A percentile compares a stretch with the other conserved stretches of the same genome.
These are phyloP conservation scores for Xylariales sp. DNA, from an alignment of 2,329 filamentous ascomycete genomes.

Conservation along the genomic window DNA sequence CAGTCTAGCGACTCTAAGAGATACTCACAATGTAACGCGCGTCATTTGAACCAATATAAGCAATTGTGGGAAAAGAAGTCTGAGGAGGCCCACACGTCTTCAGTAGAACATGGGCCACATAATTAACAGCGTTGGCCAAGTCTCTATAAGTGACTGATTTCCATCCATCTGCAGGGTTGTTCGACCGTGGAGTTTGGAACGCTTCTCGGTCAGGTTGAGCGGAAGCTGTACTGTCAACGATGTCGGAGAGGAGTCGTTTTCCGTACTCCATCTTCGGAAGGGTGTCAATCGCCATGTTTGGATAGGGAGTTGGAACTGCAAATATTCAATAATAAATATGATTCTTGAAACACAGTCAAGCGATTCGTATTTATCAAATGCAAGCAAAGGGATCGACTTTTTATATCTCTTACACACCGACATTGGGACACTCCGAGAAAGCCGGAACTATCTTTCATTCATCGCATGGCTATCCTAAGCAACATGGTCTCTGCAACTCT, in stretches of 20 bases:
- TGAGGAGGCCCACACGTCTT: conserved; percentile 19
- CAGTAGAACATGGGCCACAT: conserved; percentile 28
- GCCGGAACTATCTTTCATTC: too few relatives aligned
- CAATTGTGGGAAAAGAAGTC: conserved; percentile 30
- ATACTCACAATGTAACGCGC: conserved; percentile 16
- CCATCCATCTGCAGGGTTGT: conserved; percentile 34
- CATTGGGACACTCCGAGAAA: too few relatives aligned
- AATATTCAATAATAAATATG: too few relatives aligned
- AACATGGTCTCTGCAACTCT: too few relatives aligned
- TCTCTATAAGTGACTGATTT: conserved; percentile 28
- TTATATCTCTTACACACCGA: too few relatives aligned
- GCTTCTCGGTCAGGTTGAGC: conserved; percentile 28
- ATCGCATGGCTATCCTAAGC: too few relatives aligned
- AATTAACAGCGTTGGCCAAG: conserved; percentile 35
- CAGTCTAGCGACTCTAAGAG: neutral
- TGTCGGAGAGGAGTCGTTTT: conserved; percentile 28
- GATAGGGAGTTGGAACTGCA: too few relatives aligned
- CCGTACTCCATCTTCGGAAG: too few relatives aligned
- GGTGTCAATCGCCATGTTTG: too few relatives aligned
- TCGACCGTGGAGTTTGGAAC: conserved; percentile 27
- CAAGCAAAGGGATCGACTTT: too few relatives aligned
- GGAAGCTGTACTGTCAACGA: conserved; percentile 32
- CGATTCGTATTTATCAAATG: too few relatives aligned
- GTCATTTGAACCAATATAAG: conserved; percentile 39
- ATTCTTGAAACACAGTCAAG: too few relatives aligned